These are phyloP conservation scores for Candida golubevii DNA, from an alignment of 805 yeast species.

Conservation along the genomic window DNA sequence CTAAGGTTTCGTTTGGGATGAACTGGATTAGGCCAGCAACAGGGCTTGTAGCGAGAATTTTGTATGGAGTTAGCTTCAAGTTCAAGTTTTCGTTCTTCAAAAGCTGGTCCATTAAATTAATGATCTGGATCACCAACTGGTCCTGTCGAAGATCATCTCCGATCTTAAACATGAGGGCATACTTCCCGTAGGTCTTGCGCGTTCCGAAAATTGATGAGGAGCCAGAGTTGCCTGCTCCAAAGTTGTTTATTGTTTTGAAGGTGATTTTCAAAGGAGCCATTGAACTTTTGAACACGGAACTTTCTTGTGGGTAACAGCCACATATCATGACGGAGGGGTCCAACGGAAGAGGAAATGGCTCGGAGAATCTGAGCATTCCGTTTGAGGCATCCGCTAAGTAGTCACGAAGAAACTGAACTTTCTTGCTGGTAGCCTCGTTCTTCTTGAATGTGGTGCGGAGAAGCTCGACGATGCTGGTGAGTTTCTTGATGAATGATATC, in stretches of 20 bases:
- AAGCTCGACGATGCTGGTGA: slow-evolving; percentile 61
- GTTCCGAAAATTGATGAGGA: slow-evolving; percentile 34
- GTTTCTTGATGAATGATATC: slow-evolving; percentile 59
- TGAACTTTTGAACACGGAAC: slow-evolving; percentile 86
- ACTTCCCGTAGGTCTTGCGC: slow-evolving; percentile 38
- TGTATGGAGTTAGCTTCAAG: slow-evolving; percentile 80
- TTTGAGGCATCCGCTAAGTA: slow-evolving; percentile 46
- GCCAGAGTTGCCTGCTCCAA: slow-evolving; percentile 5
- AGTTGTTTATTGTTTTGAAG: slow-evolving; percentile 50
- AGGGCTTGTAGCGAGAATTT: slow-evolving; percentile 85
- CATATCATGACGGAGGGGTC: slow-evolving; percentile 74
- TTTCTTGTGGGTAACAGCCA: slow-evolving; percentile 75
- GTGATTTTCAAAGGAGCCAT: slow-evolving; percentile 83
- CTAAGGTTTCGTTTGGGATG: slow-evolving; percentile 88
- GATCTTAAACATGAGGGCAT: slow-evolving; percentile 86
- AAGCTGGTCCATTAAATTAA: slow-evolving; percentile 84
- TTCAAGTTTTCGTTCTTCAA: slow-evolving; percentile 87
- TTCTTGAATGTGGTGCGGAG: slow-evolving; percentile 48
- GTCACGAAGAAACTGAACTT: slow-evolving; percentile 64
- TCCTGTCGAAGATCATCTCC: slow-evolving; percentile 97
- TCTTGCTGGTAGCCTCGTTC: slow-evolving; percentile 75
- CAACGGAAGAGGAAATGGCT: slow-evolving; percentile 69
- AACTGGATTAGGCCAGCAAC: slow-evolving; percentile 91
- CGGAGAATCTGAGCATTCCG: slow-evolving; percentile 40
- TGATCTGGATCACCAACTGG: slow-evolving; percentile 92